A percentile compares a stretch with the other conserved stretches of the same genome.
Conservation (phyloP, 179 eudicot species). For the Heliamphora pulchella region DNA sequence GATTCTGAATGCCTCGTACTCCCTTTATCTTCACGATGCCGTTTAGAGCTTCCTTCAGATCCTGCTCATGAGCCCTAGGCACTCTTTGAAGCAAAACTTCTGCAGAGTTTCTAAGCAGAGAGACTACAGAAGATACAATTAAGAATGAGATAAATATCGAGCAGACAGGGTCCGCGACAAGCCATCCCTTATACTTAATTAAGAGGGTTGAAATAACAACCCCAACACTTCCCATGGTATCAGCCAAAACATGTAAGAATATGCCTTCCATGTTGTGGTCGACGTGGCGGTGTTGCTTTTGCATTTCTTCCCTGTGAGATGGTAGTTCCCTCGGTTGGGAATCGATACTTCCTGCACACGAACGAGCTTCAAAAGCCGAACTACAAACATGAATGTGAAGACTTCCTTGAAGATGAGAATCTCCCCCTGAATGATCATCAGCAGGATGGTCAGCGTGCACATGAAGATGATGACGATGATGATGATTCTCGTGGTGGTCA, state of each 20-base stretch:
- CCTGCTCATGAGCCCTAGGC: constrained; percentile 75
- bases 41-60: constrained; percentile 51
- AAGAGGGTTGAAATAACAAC: constrained; percentile 86
- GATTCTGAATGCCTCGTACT: constrained; percentile 56
- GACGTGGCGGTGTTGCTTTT: constrained; percentile 47
- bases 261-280: constrained; percentile 99
- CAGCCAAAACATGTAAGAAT: constrained; percentile 93
- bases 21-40: constrained; percentile 65
- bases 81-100: constrained; percentile 84
- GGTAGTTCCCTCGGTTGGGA: constrained; percentile 4
- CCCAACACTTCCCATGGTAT: constrained; percentile 96
- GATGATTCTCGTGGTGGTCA: constrained; percentile 20
- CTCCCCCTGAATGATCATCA: neutral
- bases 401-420: constrained; percentile 4
- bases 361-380: constrained; percentile 17
- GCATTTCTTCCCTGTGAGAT: constrained; percentile 14
- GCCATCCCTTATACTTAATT: constrained; percentile 91
- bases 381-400: constrained; percentile 1
- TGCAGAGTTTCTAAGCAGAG: constrained; percentile 81
- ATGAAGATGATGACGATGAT: constrained; percentile 21
- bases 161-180: constrained; percentile 93
- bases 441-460: constrained; percentile 13
- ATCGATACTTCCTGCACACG: constrained; percentile 7
- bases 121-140: constrained; percentile 82
- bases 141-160: constrained; percentile 84